Evolutionary conservation across 805 yeast species (phyloP).

Genomic region (Saccharomycopsis guyanensis): DNA sequence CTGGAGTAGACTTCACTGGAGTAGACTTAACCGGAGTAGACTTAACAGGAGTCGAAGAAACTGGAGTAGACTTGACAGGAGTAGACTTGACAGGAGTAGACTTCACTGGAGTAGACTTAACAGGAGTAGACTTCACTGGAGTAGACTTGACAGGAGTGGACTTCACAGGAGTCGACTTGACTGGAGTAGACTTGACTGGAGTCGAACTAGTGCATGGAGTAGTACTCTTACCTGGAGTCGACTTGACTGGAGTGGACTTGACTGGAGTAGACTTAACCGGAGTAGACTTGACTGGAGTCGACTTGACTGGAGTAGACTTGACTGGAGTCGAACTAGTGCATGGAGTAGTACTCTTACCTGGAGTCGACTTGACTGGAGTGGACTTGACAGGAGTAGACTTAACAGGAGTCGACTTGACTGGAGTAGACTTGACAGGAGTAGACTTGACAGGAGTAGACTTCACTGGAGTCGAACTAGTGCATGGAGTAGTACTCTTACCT

Average conservation of each 20-base stretch:
- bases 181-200: neutral
- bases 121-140: neutral
- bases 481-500: too few relatives aligned
- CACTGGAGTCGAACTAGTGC: too few relatives aligned
- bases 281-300: neutral
- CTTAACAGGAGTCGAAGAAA: neutral
- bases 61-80: neutral
- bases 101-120: neutral
- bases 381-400: neutral
- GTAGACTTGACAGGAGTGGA: neutral
- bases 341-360: neutral
- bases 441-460: too few relatives aligned
- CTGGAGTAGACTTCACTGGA: neutral
- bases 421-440: too few relatives aligned
- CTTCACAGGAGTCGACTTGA: neutral
- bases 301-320: neutral
- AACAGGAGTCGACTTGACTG: neutral
- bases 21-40: neutral
- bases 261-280: slow-evolving; percentile 1
- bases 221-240: neutral
- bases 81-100: neutral
- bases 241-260: too few relatives aligned
- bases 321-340: neutral
- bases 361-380: neutral
- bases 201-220: neutral